A percentile compares a stretch with the other conserved stretches of the same genome.
Evolutionary conservation across 2,329 filamentous ascomycete species (phyloP).

Genomic region (Sarocladium kiliense): DNA sequence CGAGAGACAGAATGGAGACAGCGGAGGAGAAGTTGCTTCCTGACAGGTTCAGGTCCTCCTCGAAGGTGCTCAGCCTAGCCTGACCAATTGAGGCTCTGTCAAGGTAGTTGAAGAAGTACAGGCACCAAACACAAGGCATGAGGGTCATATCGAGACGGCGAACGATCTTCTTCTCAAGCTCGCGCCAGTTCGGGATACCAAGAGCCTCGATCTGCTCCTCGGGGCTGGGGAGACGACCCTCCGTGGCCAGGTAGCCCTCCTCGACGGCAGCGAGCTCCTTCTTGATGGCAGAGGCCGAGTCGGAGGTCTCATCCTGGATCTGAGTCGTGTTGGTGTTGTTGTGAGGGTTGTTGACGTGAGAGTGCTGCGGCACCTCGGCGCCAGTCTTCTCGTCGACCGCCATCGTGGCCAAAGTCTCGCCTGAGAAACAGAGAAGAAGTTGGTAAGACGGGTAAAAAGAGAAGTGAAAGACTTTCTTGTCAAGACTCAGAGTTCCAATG

Average conservation of each 20-base stretch:
- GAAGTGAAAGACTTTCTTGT: not conserved
- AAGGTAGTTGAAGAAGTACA: slow-evolving; percentile 17
- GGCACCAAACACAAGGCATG: slow-evolving; percentile 16
- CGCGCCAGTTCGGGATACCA: slow-evolving; percentile 16
- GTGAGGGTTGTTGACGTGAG: not conserved
- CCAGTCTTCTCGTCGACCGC: not conserved
- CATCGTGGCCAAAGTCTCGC: not conserved
- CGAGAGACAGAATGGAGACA: slow-evolving; percentile 16
- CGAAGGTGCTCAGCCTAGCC: slow-evolving; percentile 15
- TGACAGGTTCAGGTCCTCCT: slow-evolving; percentile 14
- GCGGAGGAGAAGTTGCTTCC: slow-evolving; percentile 16
- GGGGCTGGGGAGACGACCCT: slow-evolving; percentile 10
- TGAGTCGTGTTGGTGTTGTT: not conserved
- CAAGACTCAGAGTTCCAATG: not conserved
- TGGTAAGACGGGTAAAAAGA: not conserved
- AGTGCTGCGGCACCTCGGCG: not conserved
- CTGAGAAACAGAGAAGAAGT: not conserved
- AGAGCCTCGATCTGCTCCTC: slow-evolving; percentile 17
- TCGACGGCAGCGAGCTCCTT: not conserved
- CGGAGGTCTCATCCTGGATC: not conserved
- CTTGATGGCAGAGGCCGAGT: slow-evolving; percentile 1
- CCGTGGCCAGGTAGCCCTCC: not conserved
- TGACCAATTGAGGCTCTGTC: slow-evolving; percentile 16
- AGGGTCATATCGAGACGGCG: slow-evolving; percentile 16
- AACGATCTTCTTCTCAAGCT: slow-evolving; percentile 16